A percentile compares a stretch with the other conserved stretches of the same genome.
Conservation (phyloP, 768 basidiomycete species). For the Clavulina sp. region DNA sequence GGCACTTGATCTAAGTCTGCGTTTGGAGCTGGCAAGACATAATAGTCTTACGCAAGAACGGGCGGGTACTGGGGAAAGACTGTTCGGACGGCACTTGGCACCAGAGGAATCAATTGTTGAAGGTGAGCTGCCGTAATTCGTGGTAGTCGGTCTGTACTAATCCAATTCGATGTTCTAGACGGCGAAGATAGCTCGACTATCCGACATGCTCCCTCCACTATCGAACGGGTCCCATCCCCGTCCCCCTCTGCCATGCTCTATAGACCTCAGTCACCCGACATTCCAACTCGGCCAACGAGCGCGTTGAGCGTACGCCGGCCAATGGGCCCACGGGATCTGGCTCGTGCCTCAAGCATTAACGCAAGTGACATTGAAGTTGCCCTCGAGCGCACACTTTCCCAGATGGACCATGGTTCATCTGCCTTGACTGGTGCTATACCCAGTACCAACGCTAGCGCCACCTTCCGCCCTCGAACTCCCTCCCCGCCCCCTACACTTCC, state of each 20-base stretch:
- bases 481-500: neutral
- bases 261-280: neutral
- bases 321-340: neutral
- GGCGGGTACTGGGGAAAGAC: conserved; percentile 16
- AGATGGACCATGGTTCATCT: neutral
- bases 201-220: neutral
- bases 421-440: too few species aligned
- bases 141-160: neutral
- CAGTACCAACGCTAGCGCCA: too few species aligned
- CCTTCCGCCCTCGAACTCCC: neutral
- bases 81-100: neutral
- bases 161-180: neutral
- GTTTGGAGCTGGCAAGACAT: conserved; percentile 63
- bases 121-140: neutral
- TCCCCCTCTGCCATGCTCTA: neutral
- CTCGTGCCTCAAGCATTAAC: neutral
- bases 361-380: neutral
- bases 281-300: neutral
- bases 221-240: neutral
- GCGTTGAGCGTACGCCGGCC: neutral
- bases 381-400: neutral
- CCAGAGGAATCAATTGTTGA: too few species aligned
- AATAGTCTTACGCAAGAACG: conserved; percentile 67
- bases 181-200: neutral
- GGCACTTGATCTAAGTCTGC: conserved; percentile 58